A percentile compares a stretch with the other conserved stretches of the same genome.
Evolutionary conservation across 1,284 basidiomycete species (phyloP).

Genomic region (Microbotryomycetes sp.): DNA sequence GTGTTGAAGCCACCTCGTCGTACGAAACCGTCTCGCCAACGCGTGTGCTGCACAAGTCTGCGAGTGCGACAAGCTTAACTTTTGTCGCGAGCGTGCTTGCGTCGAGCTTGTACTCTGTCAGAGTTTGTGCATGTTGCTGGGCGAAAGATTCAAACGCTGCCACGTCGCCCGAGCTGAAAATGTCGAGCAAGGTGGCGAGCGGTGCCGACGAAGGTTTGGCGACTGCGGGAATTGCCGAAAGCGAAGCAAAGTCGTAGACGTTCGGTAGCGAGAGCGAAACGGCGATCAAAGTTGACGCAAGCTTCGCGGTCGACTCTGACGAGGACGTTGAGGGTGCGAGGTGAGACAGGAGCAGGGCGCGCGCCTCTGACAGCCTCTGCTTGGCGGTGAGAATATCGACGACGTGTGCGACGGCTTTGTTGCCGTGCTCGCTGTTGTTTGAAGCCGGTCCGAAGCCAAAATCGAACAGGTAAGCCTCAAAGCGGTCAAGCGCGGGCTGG

Average conservation of each 20-base stretch:
- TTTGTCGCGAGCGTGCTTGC: slow-evolving; percentile 57
- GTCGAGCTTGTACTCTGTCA: slow-evolving; percentile 14
- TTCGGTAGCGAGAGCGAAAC: slow-evolving; percentile 60
- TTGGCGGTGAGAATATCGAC: slow-evolving; percentile 48
- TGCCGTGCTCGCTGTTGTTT: slow-evolving; percentile 44
- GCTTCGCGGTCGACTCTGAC: slow-evolving; percentile 46
- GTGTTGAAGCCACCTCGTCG: slow-evolving; percentile 57
- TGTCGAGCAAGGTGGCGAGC: slow-evolving; percentile 58
- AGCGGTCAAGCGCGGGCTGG: slow-evolving; percentile 54
- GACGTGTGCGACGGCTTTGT: slow-evolving; percentile 4
- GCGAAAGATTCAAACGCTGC: slow-evolving; percentile 37
- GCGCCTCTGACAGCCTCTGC: slow-evolving; percentile 43
- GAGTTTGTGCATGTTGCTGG: neutral
- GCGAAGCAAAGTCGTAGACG: slow-evolving; percentile 71
- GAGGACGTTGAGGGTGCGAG: slow-evolving; percentile 49
- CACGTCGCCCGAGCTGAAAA: slow-evolving; percentile 60
- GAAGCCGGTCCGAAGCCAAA: slow-evolving; percentile 63
- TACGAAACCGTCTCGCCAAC: slow-evolving; percentile 71
- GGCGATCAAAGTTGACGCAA: slow-evolving; percentile 40
- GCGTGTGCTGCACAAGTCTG: slow-evolving; percentile 67
- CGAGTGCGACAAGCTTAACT: slow-evolving; percentile 70
- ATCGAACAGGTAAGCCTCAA: slow-evolving; percentile 67
- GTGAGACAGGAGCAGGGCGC: slow-evolving; percentile 44
- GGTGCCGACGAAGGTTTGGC: slow-evolving; percentile 44
- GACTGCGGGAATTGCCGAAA: slow-evolving; percentile 48